Base-by-base conservation (phyloP, 208 protist species). In the Trypanosoma mega region DNA sequence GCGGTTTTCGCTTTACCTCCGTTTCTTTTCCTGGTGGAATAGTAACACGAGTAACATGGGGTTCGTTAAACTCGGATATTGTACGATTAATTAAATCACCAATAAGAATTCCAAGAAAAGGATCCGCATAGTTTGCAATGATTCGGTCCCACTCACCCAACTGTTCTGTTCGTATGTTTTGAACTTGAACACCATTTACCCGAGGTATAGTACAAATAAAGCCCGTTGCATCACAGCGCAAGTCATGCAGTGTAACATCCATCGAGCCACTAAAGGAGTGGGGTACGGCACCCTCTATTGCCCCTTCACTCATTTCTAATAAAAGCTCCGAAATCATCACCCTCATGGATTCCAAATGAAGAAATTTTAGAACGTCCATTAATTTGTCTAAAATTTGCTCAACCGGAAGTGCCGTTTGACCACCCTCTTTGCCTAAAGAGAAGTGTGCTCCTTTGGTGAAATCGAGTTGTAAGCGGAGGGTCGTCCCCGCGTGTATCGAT, bases 161-260 rank as follows among this genome's bases (percentile, higher is more conserved):
- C 5, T 34, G 23, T 23, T 45, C 3, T 2, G 44, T 16, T 11
- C 59, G 43, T n/a, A 65, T 2, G 47, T 77, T 77, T 26, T 59
- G 49, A 4, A 77, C 14, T 26, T 16, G 18, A 3, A 72, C 47
- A 29, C 37, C 64, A 24, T 61, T 53, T 18, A 34, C 44, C 29
- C 63, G 62, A 7, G 44, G 58, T 53, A 77, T 26, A 41, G 54
- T 58, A 56, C 64, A 77, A 2, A 24, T 14, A 11, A 63, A 60
- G 9, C 48, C 50, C 6, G 26, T 21, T 21, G 46, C 53, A 30
- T 67, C 54, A 51, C 64, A 77, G 8, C 52, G 29, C 18, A 77
- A 31, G 34, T 68, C 24, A n/a, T 34, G 44, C 12, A 77, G 48
- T n/a, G 39, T 51, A 16, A 73, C 18, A 54, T 73, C 67, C 12